Evolutionary conservation across 2,329 filamentous ascomycete species (phyloP).

Genomic region (Stagonosporopsis chrysanthemi): DNA sequence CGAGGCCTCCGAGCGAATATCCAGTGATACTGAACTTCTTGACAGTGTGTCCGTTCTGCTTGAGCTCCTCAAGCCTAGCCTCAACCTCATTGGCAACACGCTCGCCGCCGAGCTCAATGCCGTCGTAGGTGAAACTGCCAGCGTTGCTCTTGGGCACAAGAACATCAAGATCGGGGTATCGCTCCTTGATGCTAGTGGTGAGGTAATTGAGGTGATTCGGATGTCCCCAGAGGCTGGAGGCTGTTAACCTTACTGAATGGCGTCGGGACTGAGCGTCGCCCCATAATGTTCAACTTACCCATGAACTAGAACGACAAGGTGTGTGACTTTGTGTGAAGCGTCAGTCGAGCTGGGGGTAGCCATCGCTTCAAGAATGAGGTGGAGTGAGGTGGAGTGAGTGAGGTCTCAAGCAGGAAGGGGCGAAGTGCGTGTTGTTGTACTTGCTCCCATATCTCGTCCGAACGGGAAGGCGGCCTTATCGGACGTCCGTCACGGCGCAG

Average conservation of each 20-base stretch:
- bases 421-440: constrained; percentile 22
- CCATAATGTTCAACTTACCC: constrained; percentile 60
- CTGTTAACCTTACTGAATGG: constrained; percentile 23
- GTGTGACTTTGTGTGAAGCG: constrained; percentile 57
- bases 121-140: constrained; percentile 73
- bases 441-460: constrained; percentile 30
- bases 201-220: constrained; percentile 75
- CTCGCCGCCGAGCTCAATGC: constrained; percentile 73
- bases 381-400: background rate
- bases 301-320: constrained; percentile 80
- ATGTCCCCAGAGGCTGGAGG: constrained; percentile 76
- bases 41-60: constrained; percentile 71
- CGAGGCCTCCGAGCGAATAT: constrained; percentile 87
- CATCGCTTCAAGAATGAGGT: constrained; percentile 29
- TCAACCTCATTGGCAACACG: constrained; percentile 71
- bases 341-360: constrained; percentile 19
- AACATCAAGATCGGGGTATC: constrained; percentile 70
- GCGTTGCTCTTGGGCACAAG: constrained; percentile 76
- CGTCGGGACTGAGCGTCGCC: constrained; percentile 13
- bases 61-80: constrained; percentile 61
- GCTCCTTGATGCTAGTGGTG: constrained; percentile 68
- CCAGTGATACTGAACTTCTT: constrained; percentile 85
- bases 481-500: constrained; percentile 12
- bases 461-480: constrained; percentile 24
- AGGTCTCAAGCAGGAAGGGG: constrained; percentile 11